Base-by-base conservation (phyloP, 139 green algal species). In the Chlorella sp. region DNA sequence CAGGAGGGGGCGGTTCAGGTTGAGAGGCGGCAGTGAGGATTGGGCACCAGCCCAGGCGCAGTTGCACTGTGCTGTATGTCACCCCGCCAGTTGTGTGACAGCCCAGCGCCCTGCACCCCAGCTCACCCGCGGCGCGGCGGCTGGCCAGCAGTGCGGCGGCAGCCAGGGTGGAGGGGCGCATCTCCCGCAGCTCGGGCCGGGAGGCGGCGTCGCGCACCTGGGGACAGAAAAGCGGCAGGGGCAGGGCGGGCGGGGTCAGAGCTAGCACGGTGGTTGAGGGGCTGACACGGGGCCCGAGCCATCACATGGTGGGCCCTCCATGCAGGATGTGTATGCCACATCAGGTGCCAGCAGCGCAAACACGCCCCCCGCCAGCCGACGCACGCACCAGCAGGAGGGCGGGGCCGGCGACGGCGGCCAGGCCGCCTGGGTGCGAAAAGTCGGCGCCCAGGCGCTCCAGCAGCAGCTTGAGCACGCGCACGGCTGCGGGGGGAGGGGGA, bases 381-480 rank as follows among this genome's bases (percentile, higher is more conserved):
- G 46, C 46, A 60, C 51, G 13, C 51, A 92, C 72, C 19, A 91
- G 51, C 24, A 22, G 14, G 72, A 92, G 62, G 6, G 90, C 72
- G 46, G 87, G 54, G 14, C 87, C 89, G 40, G 87, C 84, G 16
- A 51, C 67, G 40, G 74, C 41, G 22, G 56, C 24, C 44, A 75
- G 44, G 72, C 38, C 43, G 7, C 4, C 43, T 3, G 62, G 30
- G 51, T 72, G 54, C 24, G 17, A 28, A 0, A 89, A 80, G 70
- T 90, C 74, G 32, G 74, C 74, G 51, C 94, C 94, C 83, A 97
- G 88, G 48, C 94, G 89, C 87, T 96, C 93, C 72, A 96, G 82
- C 85, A 94, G 94, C 22, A 98, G 91, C 89, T 95, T 92, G 40
- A 96, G 85, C 51, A 91, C 79, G 36, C 80, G 76, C 54, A 90